Percentiles rank a stretch among this genome's conserved stretches.
Evolutionary conservation across 768 basidiomycete species (phyloP).

Genomic region (Tubosaeta sp.): DNA sequence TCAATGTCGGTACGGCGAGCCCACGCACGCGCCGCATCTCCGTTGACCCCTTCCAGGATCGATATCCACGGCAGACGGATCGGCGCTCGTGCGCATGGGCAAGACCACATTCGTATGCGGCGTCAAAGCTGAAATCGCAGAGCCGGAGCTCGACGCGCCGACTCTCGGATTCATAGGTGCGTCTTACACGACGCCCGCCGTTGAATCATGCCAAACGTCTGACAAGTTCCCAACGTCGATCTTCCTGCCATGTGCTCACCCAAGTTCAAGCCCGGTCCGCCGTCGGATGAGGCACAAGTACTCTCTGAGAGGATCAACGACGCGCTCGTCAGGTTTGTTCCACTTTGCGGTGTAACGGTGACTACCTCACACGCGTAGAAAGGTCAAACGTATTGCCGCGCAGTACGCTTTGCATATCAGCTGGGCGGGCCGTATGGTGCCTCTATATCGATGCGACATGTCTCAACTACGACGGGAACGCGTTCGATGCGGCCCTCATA

Average conservation of each 20-base stretch:
- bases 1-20: slow-evolving; percentile 83
- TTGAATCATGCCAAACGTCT: not conserved
- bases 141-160: slow-evolving; percentile 77
- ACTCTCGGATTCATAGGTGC: slow-evolving; percentile 80
- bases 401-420: slow-evolving; percentile 71
- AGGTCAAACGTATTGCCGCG: slow-evolving; percentile 68
- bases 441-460: slow-evolving; percentile 95
- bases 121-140: slow-evolving; percentile 91
- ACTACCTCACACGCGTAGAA: not conserved
- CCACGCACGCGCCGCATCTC: not conserved
- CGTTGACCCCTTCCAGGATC: slow-evolving; percentile 56
- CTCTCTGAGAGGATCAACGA: slow-evolving; percentile 81
- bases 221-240: slow-evolving; percentile 88
- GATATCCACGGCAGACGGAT: slow-evolving; percentile 90
- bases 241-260: slow-evolving; percentile 91
- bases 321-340: slow-evolving; percentile 61
- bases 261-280: slow-evolving; percentile 93
- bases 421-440: slow-evolving; percentile 81
- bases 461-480: slow-evolving; percentile 97
- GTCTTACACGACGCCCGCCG: slow-evolving; percentile 15
- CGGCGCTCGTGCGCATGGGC: slow-evolving; percentile 85
- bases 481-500: slow-evolving; percentile 50
- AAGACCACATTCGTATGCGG: slow-evolving; percentile 96
- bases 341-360: not conserved
- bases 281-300: slow-evolving; percentile 90